Evolutionary conservation across 2,329 filamentous ascomycete genomes (phyloP).

Genomic region (Epichloe hybrida): DNA sequence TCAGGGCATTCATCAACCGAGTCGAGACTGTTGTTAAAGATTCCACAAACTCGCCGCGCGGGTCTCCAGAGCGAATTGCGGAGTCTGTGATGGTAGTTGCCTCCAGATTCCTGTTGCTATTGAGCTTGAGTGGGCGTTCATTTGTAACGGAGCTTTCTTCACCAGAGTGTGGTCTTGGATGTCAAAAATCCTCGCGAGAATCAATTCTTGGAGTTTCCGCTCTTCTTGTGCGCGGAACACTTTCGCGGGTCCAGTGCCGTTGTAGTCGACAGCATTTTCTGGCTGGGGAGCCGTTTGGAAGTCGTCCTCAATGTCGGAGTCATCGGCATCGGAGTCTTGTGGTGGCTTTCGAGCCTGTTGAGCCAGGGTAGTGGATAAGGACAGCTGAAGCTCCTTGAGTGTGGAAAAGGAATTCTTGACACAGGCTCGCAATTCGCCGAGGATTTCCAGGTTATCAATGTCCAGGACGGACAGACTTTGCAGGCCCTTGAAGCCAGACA

Average conservation of each 20-base stretch:
- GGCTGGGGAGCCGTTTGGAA: constrained; percentile 30
- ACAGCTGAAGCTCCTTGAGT: constrained; percentile 41
- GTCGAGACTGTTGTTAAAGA: constrained; percentile 27
- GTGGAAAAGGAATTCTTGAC: constrained; percentile 41
- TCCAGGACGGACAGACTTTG: constrained; percentile 42
- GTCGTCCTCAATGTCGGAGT: constrained; percentile 42
- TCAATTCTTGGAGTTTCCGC: constrained; percentile 38
- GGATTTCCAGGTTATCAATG: constrained; percentile 43
- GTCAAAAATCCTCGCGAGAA: constrained; percentile 39
- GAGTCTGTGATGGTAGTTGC: constrained; percentile 1
- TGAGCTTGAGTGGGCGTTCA: constrained; percentile 9
- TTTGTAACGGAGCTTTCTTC: constrained; percentile 21
- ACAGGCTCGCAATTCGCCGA: constrained; percentile 42
- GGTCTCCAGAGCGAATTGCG: constrained; percentile 10
- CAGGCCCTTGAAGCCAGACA: constrained; percentile 44
- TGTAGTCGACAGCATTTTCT: constrained; percentile 17
- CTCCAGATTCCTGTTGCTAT: constrained; percentile 6
- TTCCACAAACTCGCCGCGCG: constrained; percentile 16
- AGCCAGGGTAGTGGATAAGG: constrained; percentile 42
- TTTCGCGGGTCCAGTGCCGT: constrained; percentile 29
- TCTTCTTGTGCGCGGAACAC: constrained; percentile 37
- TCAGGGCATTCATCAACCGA: constrained; percentile 28
- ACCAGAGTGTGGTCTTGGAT: constrained; percentile 26
- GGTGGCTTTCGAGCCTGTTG: constrained; percentile 23
- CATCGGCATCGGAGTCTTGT: constrained; percentile 29